A percentile compares a stretch with the other conserved stretches of the same genome.
phyloP scores from a whole-genome alignment of 2,329 filamentous ascomycete species.

The Aspergillus ibericus region DNA sequence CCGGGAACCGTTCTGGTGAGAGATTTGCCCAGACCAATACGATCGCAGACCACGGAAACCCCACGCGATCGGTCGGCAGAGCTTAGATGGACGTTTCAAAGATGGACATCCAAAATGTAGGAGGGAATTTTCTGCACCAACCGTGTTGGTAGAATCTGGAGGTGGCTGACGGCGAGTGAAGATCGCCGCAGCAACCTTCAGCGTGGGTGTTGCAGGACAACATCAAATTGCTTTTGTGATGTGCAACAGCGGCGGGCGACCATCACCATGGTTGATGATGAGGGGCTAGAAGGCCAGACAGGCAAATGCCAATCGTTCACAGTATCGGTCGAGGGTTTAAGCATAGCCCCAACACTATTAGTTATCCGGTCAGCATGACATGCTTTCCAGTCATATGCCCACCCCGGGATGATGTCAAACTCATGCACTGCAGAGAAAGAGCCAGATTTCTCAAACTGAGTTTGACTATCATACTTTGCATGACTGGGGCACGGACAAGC shows the following conservation, averaged over 20 bases:
- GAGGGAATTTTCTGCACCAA: conserved; percentile 10
- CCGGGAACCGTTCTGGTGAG: conserved; percentile 7
- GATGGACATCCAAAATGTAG: background rate
- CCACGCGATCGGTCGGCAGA: conserved; percentile 7
- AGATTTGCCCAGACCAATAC: conserved; percentile 16
- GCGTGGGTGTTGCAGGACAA: background rate
- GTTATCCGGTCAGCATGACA: background rate
- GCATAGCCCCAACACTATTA: background rate
- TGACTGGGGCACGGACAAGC: background rate
- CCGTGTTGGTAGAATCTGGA: background rate
- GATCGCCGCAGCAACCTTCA: background rate
- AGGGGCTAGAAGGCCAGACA: background rate
- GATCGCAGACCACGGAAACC: conserved; percentile 2
- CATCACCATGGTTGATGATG: background rate
- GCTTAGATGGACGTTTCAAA: background rate
- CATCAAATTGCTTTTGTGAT: background rate
- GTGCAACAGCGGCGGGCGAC: background rate
- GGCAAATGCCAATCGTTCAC: background rate
- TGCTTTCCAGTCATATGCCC: background rate
- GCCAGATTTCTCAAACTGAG: background rate
- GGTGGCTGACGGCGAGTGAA: background rate
- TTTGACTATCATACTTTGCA: background rate
- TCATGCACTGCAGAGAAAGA: background rate
- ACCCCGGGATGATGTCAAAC: background rate
- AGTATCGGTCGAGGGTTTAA: background rate